These are phyloP conservation scores for Bothriochloa decipiens DNA, from an alignment of 176 grass and related monocot species.

Conservation along the genomic window DNA sequence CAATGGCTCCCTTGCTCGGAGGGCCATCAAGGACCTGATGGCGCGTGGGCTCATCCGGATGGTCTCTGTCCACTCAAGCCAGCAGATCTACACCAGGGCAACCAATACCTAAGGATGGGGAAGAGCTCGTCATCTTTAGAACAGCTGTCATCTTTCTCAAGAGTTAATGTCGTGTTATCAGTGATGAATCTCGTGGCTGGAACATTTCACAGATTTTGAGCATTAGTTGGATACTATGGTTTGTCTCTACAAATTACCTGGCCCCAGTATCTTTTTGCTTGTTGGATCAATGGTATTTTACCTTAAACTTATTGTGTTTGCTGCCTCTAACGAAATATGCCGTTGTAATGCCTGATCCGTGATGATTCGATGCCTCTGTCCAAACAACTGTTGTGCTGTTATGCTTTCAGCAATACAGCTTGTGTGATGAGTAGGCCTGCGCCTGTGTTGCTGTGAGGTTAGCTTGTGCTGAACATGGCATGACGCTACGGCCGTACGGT, in stretches of 20 bases:
- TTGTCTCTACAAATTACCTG: not conserved
- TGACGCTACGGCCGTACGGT: too few relatives aligned
- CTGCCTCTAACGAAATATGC: too few relatives aligned
- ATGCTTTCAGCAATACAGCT: too few relatives aligned
- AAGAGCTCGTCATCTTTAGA: not conserved
- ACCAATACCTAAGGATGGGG: constrained; percentile 47
- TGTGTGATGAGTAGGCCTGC: too few relatives aligned
- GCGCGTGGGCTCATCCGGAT: constrained; percentile 44
- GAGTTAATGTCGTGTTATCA: constrained; percentile 24
- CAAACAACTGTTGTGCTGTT: too few relatives aligned
- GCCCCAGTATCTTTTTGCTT: not conserved
- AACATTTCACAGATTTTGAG: constrained; percentile 44
- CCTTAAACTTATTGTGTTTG: too few relatives aligned
- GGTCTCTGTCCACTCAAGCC: constrained; percentile 46
- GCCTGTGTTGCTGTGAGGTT: too few relatives aligned
- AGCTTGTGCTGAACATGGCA: too few relatives aligned
- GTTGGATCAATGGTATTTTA: not conserved
- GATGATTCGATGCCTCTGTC: too few relatives aligned
- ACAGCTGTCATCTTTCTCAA: not conserved
- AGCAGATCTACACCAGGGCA: constrained; percentile 65
- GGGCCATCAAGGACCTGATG: constrained; percentile 56
- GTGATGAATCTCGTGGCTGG: constrained; percentile 33
- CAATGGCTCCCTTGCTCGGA: constrained; percentile 46
- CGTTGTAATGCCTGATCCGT: too few relatives aligned
- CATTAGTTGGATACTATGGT: constrained; percentile 20